A percentile compares a stretch with the other conserved stretches of the same genome.
Evolutionary conservation across 768 basidiomycete species (phyloP).

Genomic region (Phanerodontia chrysosporium): DNA sequence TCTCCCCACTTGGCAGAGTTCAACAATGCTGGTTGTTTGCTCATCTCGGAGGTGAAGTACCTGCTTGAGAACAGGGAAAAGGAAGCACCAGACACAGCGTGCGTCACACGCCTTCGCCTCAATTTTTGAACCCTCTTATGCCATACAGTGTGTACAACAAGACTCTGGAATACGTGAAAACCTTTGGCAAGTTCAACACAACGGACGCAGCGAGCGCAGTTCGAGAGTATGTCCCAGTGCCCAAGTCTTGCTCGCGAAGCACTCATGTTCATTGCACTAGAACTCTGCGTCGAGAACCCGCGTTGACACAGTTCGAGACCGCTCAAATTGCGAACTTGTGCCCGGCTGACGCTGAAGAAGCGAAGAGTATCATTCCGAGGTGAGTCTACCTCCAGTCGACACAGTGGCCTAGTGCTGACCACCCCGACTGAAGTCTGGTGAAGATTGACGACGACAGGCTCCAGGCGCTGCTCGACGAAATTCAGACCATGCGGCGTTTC

Average conservation of each 20-base stretch:
- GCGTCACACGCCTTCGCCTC: slow-evolving; percentile 24
- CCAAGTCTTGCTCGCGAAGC: not conserved
- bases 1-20: slow-evolving; percentile 51
- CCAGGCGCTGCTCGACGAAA: slow-evolving; percentile 79
- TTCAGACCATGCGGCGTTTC: slow-evolving; percentile 88
- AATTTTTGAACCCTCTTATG: not conserved
- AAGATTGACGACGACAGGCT: slow-evolving; percentile 86
- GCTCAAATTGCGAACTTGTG: slow-evolving; percentile 91
- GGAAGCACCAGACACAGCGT: slow-evolving; percentile 86
- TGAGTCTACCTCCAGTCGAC: slow-evolving; percentile 22
- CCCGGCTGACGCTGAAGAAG: slow-evolving; percentile 84
- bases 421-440: slow-evolving; percentile 50
- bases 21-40: slow-evolving; percentile 85
- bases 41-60: slow-evolving; percentile 91
- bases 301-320: slow-evolving; percentile 84
- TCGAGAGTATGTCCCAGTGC: slow-evolving; percentile 64
- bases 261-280: slow-evolving; percentile 30
- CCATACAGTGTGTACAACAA: slow-evolving; percentile 83
- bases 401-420: not conserved
- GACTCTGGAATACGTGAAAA: slow-evolving; percentile 87
- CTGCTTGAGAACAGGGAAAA: slow-evolving; percentile 84
- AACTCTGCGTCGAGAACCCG: slow-evolving; percentile 73
- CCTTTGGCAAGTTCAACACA: slow-evolving; percentile 86
- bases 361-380: slow-evolving; percentile 91
- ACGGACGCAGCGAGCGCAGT: slow-evolving; percentile 82